A percentile compares a stretch with the other conserved stretches of the same genome.
Evolutionary conservation across 306 rosid species (phyloP).

Genomic region (Boehmeria nivea): DNA sequence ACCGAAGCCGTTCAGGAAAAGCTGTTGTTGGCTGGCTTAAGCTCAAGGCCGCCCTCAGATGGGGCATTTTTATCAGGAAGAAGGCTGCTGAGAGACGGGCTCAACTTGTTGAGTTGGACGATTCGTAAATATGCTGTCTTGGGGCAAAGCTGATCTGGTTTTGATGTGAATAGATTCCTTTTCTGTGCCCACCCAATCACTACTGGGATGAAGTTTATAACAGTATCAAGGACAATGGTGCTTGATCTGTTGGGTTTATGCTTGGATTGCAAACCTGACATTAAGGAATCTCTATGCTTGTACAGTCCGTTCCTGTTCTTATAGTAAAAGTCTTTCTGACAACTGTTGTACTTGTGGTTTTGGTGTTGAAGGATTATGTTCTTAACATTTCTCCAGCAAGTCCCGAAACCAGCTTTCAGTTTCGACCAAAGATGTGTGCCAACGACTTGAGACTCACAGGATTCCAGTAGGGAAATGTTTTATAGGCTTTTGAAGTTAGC

Average conservation of each 20-base stretch:
- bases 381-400: too few species aligned
- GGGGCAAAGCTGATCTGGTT: slow-evolving; percentile 28
- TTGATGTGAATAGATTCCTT: too few species aligned
- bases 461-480: slow-evolving; percentile 10
- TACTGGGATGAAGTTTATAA: slow-evolving; percentile 22
- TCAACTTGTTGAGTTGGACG: slow-evolving; percentile 82
- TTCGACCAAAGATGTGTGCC: slow-evolving; percentile 18
- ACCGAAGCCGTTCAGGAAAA: slow-evolving; percentile 69
- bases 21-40: slow-evolving; percentile 96
- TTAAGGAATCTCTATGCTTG: slow-evolving; percentile 22
- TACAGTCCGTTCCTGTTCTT: too few species aligned
- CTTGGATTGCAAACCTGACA: slow-evolving; percentile 21
- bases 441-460: slow-evolving; percentile 3
- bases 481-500: background rate
- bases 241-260: slow-evolving; percentile 11
- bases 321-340: too few species aligned
- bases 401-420: too few species aligned
- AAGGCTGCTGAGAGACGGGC: slow-evolving; percentile 90
- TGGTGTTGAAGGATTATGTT: too few species aligned
- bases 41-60: slow-evolving; percentile 87
- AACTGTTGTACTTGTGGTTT: too few species aligned
- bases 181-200: slow-evolving; percentile 18
- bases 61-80: slow-evolving; percentile 84
- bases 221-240: slow-evolving; percentile 22
- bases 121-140: slow-evolving; percentile 28